Conservation (phyloP, 805 yeast species). For the Candida dajiaensis region DNA sequence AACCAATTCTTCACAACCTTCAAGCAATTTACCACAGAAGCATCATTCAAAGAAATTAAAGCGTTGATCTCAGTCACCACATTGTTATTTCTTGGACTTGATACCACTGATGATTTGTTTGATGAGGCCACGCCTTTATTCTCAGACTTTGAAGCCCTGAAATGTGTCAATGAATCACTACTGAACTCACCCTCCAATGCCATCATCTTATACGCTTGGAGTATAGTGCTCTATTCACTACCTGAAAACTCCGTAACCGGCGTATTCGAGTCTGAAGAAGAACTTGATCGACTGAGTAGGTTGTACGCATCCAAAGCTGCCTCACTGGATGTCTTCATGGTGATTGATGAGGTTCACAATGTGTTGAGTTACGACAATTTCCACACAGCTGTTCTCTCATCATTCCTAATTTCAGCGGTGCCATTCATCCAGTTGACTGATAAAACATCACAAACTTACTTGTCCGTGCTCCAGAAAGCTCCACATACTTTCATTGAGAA, state of each 20-base stretch:
- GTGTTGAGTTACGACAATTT: slow-evolving; percentile 43
- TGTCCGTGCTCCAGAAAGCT: slow-evolving; percentile 24
- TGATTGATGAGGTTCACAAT: slow-evolving; percentile 35
- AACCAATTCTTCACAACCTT: slow-evolving; percentile 18
- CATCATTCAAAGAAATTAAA: slow-evolving; percentile 29
- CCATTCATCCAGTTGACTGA: slow-evolving; percentile 44
- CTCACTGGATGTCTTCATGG: slow-evolving; percentile 39
- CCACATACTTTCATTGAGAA: slow-evolving; percentile 34
- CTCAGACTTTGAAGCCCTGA: slow-evolving; percentile 33
- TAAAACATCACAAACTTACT: slow-evolving; percentile 26
- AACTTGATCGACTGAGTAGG: slow-evolving; percentile 9
- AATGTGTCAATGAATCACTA: slow-evolving; percentile 35
- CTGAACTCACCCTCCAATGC: slow-evolving; percentile 35
- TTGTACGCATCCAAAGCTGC: slow-evolving; percentile 24
- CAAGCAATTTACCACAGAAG: slow-evolving; percentile 12
- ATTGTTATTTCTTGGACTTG: slow-evolving; percentile 50
- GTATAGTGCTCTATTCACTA: slow-evolving; percentile 46
- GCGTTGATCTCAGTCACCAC: slow-evolving; percentile 44
- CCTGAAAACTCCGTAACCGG: slow-evolving; percentile 42
- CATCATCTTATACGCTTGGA: slow-evolving; percentile 59
- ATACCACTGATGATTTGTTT: slow-evolving; percentile 39
- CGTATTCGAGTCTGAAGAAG: slow-evolving; percentile 23
- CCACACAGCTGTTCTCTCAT: slow-evolving; percentile 39
- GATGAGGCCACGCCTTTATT: slow-evolving; percentile 33
- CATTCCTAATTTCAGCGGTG: slow-evolving; percentile 29